Evolutionary conservation across 2,329 filamentous ascomycete species (phyloP), one percentile per base, ranked within the genome.

Genomic region (Colletotrichum magnum): DNA sequence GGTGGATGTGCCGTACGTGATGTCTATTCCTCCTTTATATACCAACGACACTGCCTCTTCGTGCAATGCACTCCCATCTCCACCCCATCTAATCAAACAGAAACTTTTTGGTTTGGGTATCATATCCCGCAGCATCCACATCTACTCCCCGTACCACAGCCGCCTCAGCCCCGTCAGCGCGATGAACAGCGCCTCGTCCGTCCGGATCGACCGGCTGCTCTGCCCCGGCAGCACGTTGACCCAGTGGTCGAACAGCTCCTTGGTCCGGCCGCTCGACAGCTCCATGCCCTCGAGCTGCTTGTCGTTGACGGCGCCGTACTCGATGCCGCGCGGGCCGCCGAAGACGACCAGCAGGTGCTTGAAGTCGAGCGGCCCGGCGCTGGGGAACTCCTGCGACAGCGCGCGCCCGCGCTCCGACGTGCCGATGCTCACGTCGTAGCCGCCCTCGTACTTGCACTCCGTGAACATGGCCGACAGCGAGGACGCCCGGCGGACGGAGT

Each of bases 401-500:
- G 88, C 81, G 43, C 84, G 74, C 59, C 94, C 92, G 71, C 93
- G 89, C 81, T 97, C 94, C 3, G 93, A 95, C 0, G 94, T 97
- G 16, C 94, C 94, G 73, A 97, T 90, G 73, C 90, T 93, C 65
- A 95, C 74, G 79, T 97, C 93, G 79, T 97, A 97, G 13, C 94
- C 94, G 53, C 88, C 89, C 64, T 93, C 89, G 76, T 89, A 94
- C 0, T 89, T 86, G 72, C 89, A 91, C 77, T 95, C 93, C 4
- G 93, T 94, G 75, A 95, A 94, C 7, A 97, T 89, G 5, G 87
- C 83, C 5, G 92, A 92, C 5, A 97, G 85, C 3, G 88, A 91
- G 5, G 80, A 75, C 43, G 90, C 90, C 70, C 86, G 88, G 28
- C 94, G 88, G 4, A 94, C 89, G 9, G 83, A 86, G 79, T 92